Conservation (phyloP, 139 green algal species). For the Tetratostichococcus sp. region DNA sequence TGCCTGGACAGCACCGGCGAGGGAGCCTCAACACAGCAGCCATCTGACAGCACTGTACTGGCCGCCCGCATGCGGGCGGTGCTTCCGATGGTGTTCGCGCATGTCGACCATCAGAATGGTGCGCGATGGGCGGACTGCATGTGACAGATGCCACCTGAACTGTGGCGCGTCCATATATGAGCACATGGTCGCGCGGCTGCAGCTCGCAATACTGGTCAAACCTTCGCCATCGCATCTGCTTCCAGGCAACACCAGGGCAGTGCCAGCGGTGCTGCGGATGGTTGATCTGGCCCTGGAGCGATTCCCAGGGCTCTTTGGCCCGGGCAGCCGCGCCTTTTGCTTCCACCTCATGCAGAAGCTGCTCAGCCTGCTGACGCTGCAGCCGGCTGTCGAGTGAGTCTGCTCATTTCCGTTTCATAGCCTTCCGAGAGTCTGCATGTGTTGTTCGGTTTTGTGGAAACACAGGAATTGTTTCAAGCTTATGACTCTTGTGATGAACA, state of each 20-base stretch:
- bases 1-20: slow-evolving; percentile 5
- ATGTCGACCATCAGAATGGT: background rate
- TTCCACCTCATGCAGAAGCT: slow-evolving; percentile 28
- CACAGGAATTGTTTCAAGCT: too few species aligned
- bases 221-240: too few species aligned
- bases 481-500: background rate
- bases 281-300: slow-evolving; percentile 16
- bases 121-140: background rate
- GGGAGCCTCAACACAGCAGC: background rate
- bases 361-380: slow-evolving; percentile 8
- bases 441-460: too few species aligned
- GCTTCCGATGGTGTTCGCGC: slow-evolving; percentile 17
- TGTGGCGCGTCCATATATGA: too few species aligned
- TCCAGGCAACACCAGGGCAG: slow-evolving; percentile 19
- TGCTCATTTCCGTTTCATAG: too few species aligned
- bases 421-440: slow-evolving; percentile 1
- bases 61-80: slow-evolving; percentile 15
- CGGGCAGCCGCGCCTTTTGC: slow-evolving; percentile 6
- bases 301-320: slow-evolving; percentile 16
- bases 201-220: too few species aligned
- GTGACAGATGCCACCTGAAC: too few species aligned
- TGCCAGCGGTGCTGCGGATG: slow-evolving; percentile 29
- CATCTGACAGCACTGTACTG: slow-evolving; percentile 1
- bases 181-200: too few species aligned
- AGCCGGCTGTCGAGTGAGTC: background rate